Evolutionary conservation across 2,329 filamentous ascomycete genomes (phyloP).

Genomic region (Knufia fluminis): DNA sequence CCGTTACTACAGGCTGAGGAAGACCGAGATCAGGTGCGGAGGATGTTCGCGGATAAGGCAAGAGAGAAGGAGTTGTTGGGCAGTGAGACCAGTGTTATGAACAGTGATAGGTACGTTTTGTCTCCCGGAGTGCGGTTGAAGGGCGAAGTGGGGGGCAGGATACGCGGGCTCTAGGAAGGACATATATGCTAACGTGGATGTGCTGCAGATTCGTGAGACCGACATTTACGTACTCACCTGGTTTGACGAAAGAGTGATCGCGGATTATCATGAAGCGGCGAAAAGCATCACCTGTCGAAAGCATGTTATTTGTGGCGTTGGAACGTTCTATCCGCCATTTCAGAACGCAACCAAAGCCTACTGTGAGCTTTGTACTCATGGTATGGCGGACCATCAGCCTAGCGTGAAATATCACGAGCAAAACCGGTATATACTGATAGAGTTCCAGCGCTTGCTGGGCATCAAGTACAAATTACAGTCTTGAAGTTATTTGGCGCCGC

Average conservation of each 20-base stretch:
- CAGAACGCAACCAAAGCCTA: too few relatives aligned
- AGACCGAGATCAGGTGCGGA: conserved; percentile 85
- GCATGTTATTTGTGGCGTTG: too few relatives aligned
- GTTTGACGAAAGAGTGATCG: conserved; percentile 48
- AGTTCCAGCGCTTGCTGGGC: too few relatives aligned
- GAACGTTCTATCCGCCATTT: too few relatives aligned
- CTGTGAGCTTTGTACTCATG: too few relatives aligned
- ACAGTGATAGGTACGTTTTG: conserved; percentile 81
- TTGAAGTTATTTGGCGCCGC: too few relatives aligned
- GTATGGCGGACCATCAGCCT: too few relatives aligned
- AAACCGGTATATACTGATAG: too few relatives aligned
- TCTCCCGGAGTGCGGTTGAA: conserved; percentile 26
- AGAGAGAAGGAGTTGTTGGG: conserved; percentile 87
- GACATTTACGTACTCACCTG: conserved; percentile 66
- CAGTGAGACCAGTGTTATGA: conserved; percentile 73
- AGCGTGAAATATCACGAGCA: too few relatives aligned
- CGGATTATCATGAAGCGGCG: background rate
- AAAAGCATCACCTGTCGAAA: too few relatives aligned
- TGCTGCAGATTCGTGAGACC: conserved; percentile 64
- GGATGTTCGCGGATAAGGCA: conserved; percentile 75
- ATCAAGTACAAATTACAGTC: too few relatives aligned
- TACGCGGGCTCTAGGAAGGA: background rate
- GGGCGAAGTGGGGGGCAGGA: background rate
- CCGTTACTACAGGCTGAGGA: conserved; percentile 92
- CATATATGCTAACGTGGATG: background rate